Evolutionary conservation across 257 asterid species (phyloP).

Genomic region (Datura wrightii): DNA sequence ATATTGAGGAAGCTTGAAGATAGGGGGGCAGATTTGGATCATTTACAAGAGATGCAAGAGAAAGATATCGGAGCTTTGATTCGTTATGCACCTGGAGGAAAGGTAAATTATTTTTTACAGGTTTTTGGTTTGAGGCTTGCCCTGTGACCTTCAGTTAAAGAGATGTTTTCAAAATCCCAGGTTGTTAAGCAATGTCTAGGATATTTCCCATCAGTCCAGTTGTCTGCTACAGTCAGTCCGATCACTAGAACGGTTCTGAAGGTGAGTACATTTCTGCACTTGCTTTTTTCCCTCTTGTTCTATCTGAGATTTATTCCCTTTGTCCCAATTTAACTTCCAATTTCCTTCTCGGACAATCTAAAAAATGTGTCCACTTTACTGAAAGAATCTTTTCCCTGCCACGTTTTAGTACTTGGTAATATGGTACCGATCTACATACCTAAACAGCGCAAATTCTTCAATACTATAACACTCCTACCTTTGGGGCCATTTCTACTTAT

Average conservation of each 20-base stretch:
- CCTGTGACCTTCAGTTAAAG: background rate
- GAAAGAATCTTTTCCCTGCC: background rate
- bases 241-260: slow-evolving; percentile 97
- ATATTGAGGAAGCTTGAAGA: slow-evolving; percentile 94
- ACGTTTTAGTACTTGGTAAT: background rate
- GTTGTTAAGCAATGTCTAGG: slow-evolving; percentile 84
- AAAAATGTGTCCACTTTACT: background rate
- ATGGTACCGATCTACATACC: background rate
- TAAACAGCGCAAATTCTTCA: slow-evolving; percentile 16
- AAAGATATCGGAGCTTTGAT: slow-evolving; percentile 93
- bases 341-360: background rate
- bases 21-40: slow-evolving; percentile 79
- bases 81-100: slow-evolving; percentile 96
- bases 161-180: slow-evolving; percentile 51
- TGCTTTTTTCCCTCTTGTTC: slow-evolving; percentile 28
- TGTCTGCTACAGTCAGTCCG: slow-evolving; percentile 95
- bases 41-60: slow-evolving; percentile 82
- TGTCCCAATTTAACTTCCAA: slow-evolving; percentile 12
- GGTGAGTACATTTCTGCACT: slow-evolving; percentile 56
- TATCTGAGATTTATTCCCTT: slow-evolving; percentile 29
- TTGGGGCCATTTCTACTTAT: slow-evolving; percentile 15
- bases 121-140: slow-evolving; percentile 34
- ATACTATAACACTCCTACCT: slow-evolving; percentile 1
- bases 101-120: slow-evolving; percentile 53
- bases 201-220: slow-evolving; percentile 80